Percentiles rank a stretch among this genome's conserved stretches.
Evolutionary conservation across 1,284 basidiomycete species (phyloP).

Genomic region (Marasmius sp.): DNA sequence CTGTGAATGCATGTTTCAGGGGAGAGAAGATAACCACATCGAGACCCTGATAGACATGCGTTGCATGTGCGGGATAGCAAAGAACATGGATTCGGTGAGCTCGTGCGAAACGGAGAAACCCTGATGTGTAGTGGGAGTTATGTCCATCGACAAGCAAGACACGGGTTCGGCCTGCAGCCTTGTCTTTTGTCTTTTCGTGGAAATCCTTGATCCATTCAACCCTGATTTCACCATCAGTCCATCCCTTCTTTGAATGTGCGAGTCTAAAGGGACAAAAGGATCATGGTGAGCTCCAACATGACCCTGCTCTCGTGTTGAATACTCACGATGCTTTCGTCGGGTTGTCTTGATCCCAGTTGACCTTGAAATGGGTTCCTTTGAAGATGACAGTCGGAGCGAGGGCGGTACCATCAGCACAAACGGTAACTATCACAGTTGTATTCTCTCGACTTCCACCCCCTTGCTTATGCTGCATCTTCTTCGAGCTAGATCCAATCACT

Average conservation of each 20-base stretch:
- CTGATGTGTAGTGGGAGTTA: constrained; percentile 31
- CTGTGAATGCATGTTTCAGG: constrained; percentile 2
- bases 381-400: constrained; percentile 32
- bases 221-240: constrained; percentile 27
- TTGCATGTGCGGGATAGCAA: constrained; percentile 29
- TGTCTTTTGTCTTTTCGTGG: constrained; percentile 24
- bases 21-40: constrained; percentile 17
- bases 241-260: constrained; percentile 25
- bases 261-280: no score
- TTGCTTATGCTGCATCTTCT: constrained; percentile 24
- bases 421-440: constrained; percentile 31
- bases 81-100: constrained; percentile 25
- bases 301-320: background rate
- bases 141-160: constrained; percentile 35
- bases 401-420: constrained; percentile 31
- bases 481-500: constrained; percentile 16
- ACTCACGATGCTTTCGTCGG: constrained; percentile 23
- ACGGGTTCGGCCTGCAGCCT: constrained; percentile 18
- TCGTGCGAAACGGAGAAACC: constrained; percentile 28
- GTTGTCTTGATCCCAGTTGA: constrained; percentile 28
- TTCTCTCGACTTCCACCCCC: constrained; percentile 26
- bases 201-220: constrained; percentile 30
- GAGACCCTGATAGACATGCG: constrained; percentile 31
- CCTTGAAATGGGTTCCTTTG: constrained; percentile 29
- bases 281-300: background rate